phyloP scores from a whole-genome alignment of 2,329 filamentous ascomycete genomes.

The Thielaviopsis musarum region DNA sequence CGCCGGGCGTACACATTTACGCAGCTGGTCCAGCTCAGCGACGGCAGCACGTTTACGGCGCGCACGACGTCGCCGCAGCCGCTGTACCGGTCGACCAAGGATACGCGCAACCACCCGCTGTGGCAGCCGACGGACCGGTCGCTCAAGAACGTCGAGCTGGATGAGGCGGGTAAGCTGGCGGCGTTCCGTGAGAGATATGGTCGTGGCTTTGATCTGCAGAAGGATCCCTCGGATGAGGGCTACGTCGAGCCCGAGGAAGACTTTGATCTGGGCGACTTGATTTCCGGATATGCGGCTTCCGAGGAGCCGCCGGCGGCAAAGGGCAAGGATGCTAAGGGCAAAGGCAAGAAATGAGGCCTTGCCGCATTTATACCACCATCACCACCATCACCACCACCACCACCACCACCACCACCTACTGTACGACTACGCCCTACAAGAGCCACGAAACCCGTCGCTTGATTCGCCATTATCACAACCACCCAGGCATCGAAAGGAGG shows the following conservation, averaged over 20 bases:
- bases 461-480: too few relatives aligned
- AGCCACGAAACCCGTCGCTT: background rate
- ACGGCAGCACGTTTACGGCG: slow-evolving; percentile 70
- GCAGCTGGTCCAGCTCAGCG: slow-evolving; percentile 83
- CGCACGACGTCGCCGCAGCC: slow-evolving; percentile 58
- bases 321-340: slow-evolving; percentile 17
- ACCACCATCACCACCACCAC: background rate
- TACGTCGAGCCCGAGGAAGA: slow-evolving; percentile 16
- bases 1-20: slow-evolving; percentile 91
- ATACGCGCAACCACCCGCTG: slow-evolving; percentile 72
- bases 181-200: slow-evolving; percentile 79
- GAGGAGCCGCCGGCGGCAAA: slow-evolving; percentile 16
- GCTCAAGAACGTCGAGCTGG: slow-evolving; percentile 76
- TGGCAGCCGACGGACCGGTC: slow-evolving; percentile 81
- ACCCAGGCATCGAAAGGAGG: background rate
- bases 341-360: slow-evolving; percentile 26
- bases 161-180: slow-evolving; percentile 79
- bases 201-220: slow-evolving; percentile 55
- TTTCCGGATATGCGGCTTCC: slow-evolving; percentile 29
- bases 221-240: slow-evolving; percentile 18
- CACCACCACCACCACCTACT: background rate
- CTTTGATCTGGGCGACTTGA: slow-evolving; percentile 30
- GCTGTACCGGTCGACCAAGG: slow-evolving; percentile 49
- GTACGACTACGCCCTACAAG: background rate
- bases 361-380: background rate